Evolutionary conservation across 768 basidiomycete species (phyloP).

Genomic region (Lactarius hatsudake): DNA sequence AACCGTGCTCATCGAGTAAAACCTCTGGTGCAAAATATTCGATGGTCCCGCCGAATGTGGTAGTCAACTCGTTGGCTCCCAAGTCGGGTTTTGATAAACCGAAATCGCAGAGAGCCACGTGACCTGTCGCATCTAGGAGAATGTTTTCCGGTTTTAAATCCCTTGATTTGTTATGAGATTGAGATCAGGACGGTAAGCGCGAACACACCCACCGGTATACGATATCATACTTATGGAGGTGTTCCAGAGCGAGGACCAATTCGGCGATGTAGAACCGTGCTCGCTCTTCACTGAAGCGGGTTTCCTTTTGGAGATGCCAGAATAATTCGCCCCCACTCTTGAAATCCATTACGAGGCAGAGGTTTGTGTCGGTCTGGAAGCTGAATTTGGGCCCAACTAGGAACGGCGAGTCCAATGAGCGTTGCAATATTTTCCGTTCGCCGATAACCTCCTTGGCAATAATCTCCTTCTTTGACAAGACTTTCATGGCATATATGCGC

Average conservation of each 20-base stretch:
- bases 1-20: slow-evolving; percentile 94
- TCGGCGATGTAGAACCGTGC: slow-evolving; percentile 97
- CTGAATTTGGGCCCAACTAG: slow-evolving; percentile 97
- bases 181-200: slow-evolving; percentile 1
- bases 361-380: slow-evolving; percentile 93
- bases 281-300: slow-evolving; percentile 87
- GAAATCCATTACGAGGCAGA: slow-evolving; percentile 98
- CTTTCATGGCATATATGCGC: slow-evolving; percentile 99
- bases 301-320: slow-evolving; percentile 97
- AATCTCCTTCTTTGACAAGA: slow-evolving; percentile 97
- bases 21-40: slow-evolving; percentile 99
- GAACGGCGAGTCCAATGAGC: slow-evolving; percentile 91
- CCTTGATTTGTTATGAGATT: slow-evolving; percentile 38
- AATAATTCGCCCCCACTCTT: slow-evolving; percentile 98
- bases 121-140: slow-evolving; percentile 95
- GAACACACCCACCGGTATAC: slow-evolving; percentile 74
- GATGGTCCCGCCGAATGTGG: slow-evolving; percentile 98
- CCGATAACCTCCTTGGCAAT: slow-evolving; percentile 99
- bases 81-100: slow-evolving; percentile 96
- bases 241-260: slow-evolving; percentile 90
- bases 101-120: slow-evolving; percentile 98
- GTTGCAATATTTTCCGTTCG: slow-evolving; percentile 96
- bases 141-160: slow-evolving; percentile 99
- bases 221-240: slow-evolving; percentile 96
- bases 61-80: slow-evolving; percentile 91